phyloP scores from a whole-genome alignment of 345 rosid genomes.

The Camelina sativa region DNA sequence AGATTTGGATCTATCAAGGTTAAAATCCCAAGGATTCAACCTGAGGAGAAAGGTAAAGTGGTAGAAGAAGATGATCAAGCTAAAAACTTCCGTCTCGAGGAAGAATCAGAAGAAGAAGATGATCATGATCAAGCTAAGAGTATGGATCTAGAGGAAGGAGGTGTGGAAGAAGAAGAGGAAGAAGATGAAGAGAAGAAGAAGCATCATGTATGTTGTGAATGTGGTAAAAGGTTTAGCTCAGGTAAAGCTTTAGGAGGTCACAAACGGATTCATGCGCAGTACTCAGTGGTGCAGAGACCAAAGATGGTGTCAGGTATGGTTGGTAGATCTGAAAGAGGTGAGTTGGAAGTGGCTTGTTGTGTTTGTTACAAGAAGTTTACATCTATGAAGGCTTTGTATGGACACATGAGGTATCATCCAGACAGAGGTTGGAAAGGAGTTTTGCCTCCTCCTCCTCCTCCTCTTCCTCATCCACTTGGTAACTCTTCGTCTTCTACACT shows the following conservation, averaged over 20 bases:
- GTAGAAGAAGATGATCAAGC: conserved; percentile 27
- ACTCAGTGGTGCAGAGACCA: conserved; percentile 21
- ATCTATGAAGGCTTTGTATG: conserved; percentile 55
- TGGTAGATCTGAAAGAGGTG: conserved; percentile 43
- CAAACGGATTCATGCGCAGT: conserved; percentile 49
- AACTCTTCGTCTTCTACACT: conserved; percentile 43
- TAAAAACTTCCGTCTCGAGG: conserved; percentile 8
- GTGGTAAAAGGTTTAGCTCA: conserved; percentile 51
- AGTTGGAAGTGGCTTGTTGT: conserved; percentile 33
- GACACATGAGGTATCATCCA: conserved; percentile 69
- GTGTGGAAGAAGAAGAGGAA: conserved; percentile 7
- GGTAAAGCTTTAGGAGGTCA: conserved; percentile 66
- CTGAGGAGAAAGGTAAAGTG: conserved; percentile 16
- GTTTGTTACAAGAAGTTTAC: conserved; percentile 48
- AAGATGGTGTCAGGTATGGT: conserved; percentile 36
- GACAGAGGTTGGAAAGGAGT: conserved; percentile 62
- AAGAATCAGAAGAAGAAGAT: conserved; percentile 26
- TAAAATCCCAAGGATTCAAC: conserved; percentile 27
- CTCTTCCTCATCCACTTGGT: conserved; percentile 21
- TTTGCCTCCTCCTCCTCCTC: conserved; percentile 41
- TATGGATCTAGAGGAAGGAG: conserved; percentile 29
- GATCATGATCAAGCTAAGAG: conserved; percentile 23
- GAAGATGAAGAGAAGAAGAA: conserved; percentile 33
- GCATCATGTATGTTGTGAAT: conserved; percentile 40
- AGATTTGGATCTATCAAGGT: conserved; percentile 36